Percentiles rank a stretch among this genome's conserved stretches.
Evolutionary conservation across 768 basidiomycete species (phyloP).

Genomic region (Lentinula raphanica): DNA sequence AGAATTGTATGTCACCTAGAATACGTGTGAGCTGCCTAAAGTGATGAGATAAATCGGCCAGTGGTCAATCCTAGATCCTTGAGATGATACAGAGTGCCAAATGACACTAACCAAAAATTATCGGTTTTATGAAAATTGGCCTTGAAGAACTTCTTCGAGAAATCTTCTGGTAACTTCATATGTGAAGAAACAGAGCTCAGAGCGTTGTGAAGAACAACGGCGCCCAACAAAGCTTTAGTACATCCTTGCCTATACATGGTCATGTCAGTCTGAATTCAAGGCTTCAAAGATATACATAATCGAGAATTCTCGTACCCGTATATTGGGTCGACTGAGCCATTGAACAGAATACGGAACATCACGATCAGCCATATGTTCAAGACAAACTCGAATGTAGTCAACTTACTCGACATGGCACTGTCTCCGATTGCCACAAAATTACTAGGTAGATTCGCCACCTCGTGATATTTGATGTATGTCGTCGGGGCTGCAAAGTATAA

Average conservation of each 20-base stretch:
- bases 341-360: too few species aligned
- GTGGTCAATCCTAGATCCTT: background rate
- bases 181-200: background rate
- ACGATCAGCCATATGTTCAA: too few species aligned
- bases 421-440: slow-evolving; percentile 17
- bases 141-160: slow-evolving; percentile 8
- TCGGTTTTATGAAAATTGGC: slow-evolving; percentile 7
- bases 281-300: background rate
- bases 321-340: slow-evolving; percentile 12
- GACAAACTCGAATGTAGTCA: too few species aligned
- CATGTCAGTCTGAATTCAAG: background rate
- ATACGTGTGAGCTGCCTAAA: background rate
- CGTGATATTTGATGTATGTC: slow-evolving; percentile 14
- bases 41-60: background rate
- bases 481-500: slow-evolving; percentile 7
- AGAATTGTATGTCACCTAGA: background rate
- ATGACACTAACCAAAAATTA: slow-evolving; percentile 4
- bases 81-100: background rate
- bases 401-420: background rate
- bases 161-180: slow-evolving; percentile 5
- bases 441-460: slow-evolving; percentile 8
- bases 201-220: slow-evolving; percentile 8
- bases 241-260: slow-evolving; percentile 11
- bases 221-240: slow-evolving; percentile 15
- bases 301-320: slow-evolving; percentile 10